These are phyloP conservation scores for Backusella mclennaniae DNA, from an alignment of 192 early-diverging fungal species.

Conservation along the genomic window DNA sequence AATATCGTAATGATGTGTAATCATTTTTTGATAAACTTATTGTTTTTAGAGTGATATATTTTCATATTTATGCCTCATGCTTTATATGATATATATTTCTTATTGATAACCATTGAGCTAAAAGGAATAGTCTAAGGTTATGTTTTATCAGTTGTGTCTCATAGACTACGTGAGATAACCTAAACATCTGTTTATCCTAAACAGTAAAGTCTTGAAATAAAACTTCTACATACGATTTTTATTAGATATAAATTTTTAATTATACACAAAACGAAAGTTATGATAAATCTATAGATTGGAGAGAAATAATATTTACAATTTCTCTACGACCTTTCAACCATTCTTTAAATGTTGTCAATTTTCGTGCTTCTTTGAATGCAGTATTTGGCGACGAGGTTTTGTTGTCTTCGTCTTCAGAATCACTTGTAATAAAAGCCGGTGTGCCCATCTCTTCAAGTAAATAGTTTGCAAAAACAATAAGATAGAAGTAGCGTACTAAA, in stretches of 20 bases:
- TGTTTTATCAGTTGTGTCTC: too few relatives aligned
- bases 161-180: too few relatives aligned
- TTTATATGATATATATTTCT: too few relatives aligned
- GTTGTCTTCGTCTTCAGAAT: conserved; percentile 10
- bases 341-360: conserved; percentile 39
- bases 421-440: neutral
- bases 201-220: too few relatives aligned
- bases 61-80: too few relatives aligned
- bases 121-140: too few relatives aligned
- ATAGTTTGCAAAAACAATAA: conserved; percentile 67
- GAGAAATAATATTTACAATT: conserved; percentile 52
- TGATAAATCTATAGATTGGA: conserved; percentile 26
- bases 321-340: conserved; percentile 60
- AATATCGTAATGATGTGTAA: too few relatives aligned
- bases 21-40: too few relatives aligned
- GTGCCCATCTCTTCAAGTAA: conserved; percentile 47
- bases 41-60: too few relatives aligned
- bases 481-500: conserved; percentile 61
- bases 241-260: neutral
- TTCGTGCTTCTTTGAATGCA: conserved; percentile 28
- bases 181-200: too few relatives aligned
- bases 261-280: neutral
- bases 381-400: neutral
- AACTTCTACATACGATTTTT: too few relatives aligned
- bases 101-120: too few relatives aligned